Evolutionary conservation across 352 stramenopile genomes (phyloP).

Genomic region (Phytophthora sp.): DNA sequence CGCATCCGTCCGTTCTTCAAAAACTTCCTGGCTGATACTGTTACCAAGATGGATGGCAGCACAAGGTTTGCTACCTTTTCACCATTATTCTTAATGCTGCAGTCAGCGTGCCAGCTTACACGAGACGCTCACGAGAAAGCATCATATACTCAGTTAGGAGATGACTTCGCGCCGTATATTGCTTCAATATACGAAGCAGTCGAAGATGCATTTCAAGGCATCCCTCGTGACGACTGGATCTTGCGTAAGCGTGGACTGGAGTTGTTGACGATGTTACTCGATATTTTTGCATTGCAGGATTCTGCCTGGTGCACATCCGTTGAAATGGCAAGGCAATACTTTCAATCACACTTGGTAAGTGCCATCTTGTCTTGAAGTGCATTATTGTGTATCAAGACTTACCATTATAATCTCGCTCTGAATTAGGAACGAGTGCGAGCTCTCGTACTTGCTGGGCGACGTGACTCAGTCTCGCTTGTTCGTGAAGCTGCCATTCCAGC

Average conservation of each 20-base stretch:
- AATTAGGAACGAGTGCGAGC: conserved; percentile 43
- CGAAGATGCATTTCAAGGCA: conserved; percentile 61
- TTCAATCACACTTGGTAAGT: conserved; percentile 41
- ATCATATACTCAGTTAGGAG: conserved; percentile 25
- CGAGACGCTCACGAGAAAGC: conserved; percentile 33
- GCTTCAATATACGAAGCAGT: conserved; percentile 59
- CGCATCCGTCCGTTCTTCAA: conserved; percentile 47
- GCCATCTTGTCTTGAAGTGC: background rate
- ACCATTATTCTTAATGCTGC: conserved; percentile 51
- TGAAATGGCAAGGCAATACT: conserved; percentile 25
- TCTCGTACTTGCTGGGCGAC: conserved; percentile 51
- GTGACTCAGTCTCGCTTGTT: conserved; percentile 61
- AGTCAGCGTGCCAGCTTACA: conserved; percentile 41
- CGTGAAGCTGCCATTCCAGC: conserved; percentile 54
- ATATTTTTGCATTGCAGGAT: conserved; percentile 46
- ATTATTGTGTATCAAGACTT: background rate
- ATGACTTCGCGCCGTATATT: conserved; percentile 45
- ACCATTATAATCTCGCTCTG: background rate
- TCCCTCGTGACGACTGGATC: conserved; percentile 57
- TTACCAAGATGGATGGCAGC: conserved; percentile 57
- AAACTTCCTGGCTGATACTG: conserved; percentile 36
- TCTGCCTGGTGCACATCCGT: conserved; percentile 15
- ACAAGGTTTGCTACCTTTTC: conserved; percentile 51
- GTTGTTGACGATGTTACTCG: conserved; percentile 53
- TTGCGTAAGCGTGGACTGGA: conserved; percentile 60